Conservation (phyloP, 805 yeast species). For the Ogataea glucozyma region DNA sequence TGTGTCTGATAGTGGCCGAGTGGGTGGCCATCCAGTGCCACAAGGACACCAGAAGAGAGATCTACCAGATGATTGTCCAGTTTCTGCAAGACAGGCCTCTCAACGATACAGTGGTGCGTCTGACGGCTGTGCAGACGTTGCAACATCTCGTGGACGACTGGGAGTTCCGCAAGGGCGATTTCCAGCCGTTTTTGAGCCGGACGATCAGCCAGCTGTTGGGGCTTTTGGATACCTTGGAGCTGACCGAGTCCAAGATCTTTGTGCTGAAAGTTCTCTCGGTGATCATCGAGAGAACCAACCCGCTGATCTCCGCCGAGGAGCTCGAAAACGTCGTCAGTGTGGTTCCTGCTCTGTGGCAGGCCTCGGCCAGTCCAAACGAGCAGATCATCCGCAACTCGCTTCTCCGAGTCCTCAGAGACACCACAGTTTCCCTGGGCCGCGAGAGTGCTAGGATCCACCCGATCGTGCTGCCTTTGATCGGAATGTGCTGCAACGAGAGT, state of each 20-base stretch:
- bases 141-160: slow-evolving; percentile 77
- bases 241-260: slow-evolving; percentile 77
- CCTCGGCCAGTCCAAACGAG: slow-evolving; percentile 44
- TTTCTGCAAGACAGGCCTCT: slow-evolving; percentile 42
- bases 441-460: slow-evolving; percentile 50
- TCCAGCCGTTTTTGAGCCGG: slow-evolving; percentile 62
- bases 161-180: slow-evolving; percentile 72
- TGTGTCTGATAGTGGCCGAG: slow-evolving; percentile 73
- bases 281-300: slow-evolving; percentile 63
- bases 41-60: slow-evolving; percentile 52
- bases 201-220: slow-evolving; percentile 51
- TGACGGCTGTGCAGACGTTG: slow-evolving; percentile 73
- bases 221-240: slow-evolving; percentile 49
- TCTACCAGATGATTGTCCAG: slow-evolving; percentile 57
- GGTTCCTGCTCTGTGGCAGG: slow-evolving; percentile 79
- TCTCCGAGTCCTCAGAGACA: slow-evolving; percentile 56
- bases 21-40: slow-evolving; percentile 76
- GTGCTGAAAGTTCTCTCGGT: slow-evolving; percentile 67
- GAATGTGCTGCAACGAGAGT: slow-evolving; percentile 58
- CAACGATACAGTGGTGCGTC: slow-evolving; percentile 77
- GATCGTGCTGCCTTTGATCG: slow-evolving; percentile 65
- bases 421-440: slow-evolving; percentile 56
- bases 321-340: slow-evolving; percentile 50
- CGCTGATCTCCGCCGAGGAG: slow-evolving; percentile 53
- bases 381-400: slow-evolving; percentile 51